phyloP scores from a whole-genome alignment of 2,329 filamentous ascomycete species.

The Colletotrichum sp. region DNA sequence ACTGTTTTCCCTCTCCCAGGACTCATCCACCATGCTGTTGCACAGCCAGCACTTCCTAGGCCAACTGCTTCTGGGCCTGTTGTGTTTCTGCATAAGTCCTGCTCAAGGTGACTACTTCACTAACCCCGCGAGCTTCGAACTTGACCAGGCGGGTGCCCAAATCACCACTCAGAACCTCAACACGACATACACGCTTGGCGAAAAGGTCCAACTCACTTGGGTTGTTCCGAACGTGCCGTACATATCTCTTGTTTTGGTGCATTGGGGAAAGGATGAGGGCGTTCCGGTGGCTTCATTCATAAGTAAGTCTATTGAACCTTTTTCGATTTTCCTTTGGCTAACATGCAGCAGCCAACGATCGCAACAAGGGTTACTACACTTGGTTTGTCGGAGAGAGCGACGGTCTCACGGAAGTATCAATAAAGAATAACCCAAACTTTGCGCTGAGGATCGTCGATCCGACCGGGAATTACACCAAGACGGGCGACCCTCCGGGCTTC shows the following conservation, averaged over 20 bases:
- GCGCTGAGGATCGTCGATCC: background rate
- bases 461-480: constrained; percentile 1
- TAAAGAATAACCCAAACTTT: constrained; percentile 1
- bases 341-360: background rate
- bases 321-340: background rate
- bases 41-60: constrained; percentile 56
- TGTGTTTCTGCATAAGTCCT: background rate
- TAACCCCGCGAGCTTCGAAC: constrained; percentile 12
- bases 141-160: background rate
- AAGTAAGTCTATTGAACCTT: background rate
- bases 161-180: background rate
- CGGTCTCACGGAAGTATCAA: background rate
- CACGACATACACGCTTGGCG: background rate
- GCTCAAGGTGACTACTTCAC: constrained; percentile 2
- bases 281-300: constrained; percentile 1
- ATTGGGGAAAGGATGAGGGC: constrained; percentile 1
- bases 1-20: background rate
- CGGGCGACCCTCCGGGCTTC: background rate
- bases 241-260: constrained; percentile 8
- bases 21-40: background rate
- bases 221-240: background rate
- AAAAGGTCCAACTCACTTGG: constrained; percentile 5
- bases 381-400: constrained; percentile 6
- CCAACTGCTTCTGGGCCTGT: background rate
- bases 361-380: constrained; percentile 3